Evolutionary conservation across 2,329 filamentous ascomycete genomes (phyloP), one percentile per base, ranked within the genome.

Genomic region (Talaromyces islandicus): DNA sequence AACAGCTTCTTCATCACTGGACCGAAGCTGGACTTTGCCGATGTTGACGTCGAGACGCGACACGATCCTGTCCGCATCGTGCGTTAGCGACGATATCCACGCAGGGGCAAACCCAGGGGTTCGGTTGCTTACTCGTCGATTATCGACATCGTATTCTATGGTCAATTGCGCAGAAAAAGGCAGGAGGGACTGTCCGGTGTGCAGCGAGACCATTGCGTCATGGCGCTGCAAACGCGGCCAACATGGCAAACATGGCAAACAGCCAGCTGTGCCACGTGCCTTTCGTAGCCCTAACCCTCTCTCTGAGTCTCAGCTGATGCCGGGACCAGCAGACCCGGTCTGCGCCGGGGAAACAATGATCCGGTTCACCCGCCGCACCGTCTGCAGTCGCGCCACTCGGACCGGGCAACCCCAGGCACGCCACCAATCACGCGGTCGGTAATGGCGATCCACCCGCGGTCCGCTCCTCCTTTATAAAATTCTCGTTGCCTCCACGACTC

Each of bases 31-130:
- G 29, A 53, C 43, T 59, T 54, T 58, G 38, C 58, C 60, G 24
- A 58, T 58, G 32, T 59, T 56, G 27, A 59, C 12, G 24, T 61
- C 60, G 11, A 61, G 19, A 21, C 56, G 60, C 24, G 56, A 61
- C 12, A 61, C 52, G 38, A 61, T 54, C 53, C 60, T 61, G 54
- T 9, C 3, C 7, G 24, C 27, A 29, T 1, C 48, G 24, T 25
- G 12, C 2, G 43, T 50, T 14, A 50, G 19, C 4, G 9, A 24
- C 7, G 43, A 12, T 50, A 25, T 11, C 2, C 43, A 50, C 9
- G 4, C 43, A 21, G 19, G 24, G 24, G 12, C 43, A 25, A 25
- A 24, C 12, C 11, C 24, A 7, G 5, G 30, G 30, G 30, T 4
- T n/a, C 29, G 7, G 30, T 14, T 14, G 10, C 27, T 14, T 52